These are phyloP conservation scores for Kwoniella bestiolae DNA, from an alignment of 768 basidiomycete species.

Conservation along the genomic window DNA sequence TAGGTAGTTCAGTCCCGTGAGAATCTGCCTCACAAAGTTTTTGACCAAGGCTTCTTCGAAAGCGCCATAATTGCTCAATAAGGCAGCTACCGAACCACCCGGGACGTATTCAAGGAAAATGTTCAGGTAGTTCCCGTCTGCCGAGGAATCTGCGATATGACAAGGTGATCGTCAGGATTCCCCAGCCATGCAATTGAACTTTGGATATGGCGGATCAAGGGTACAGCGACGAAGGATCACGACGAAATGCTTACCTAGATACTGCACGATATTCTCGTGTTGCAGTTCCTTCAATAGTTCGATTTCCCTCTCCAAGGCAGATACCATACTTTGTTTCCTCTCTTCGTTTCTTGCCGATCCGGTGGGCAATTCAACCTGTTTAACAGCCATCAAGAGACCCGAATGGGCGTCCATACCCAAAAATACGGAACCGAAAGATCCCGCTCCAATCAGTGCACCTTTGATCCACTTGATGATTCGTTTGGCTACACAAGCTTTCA, in stretches of 20 bases:
- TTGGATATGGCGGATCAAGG: no score
- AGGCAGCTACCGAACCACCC: slow-evolving; percentile 87
- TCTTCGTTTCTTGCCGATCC: slow-evolving; percentile 85
- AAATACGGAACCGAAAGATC: slow-evolving; percentile 93
- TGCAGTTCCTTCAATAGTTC: slow-evolving; percentile 95
- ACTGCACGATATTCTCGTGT: slow-evolving; percentile 96
- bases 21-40: slow-evolving; percentile 89
- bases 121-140: slow-evolving; percentile 87
- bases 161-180: background rate
- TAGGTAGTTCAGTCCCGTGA: slow-evolving; percentile 84
- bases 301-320: slow-evolving; percentile 89
- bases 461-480: slow-evolving; percentile 89
- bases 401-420: slow-evolving; percentile 91
- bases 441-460: slow-evolving; percentile 90
- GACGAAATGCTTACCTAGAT: slow-evolving; percentile 80
- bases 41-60: slow-evolving; percentile 91
- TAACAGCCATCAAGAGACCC: slow-evolving; percentile 93
- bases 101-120: slow-evolving; percentile 98
- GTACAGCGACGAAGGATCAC: no score
- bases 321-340: slow-evolving; percentile 90
- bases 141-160: slow-evolving; percentile 74
- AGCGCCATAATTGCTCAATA: slow-evolving; percentile 87
- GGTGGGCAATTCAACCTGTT: slow-evolving; percentile 90
- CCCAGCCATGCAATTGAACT: background rate
- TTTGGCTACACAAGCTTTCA: slow-evolving; percentile 59